Evolutionary conservation across 176 grass and related monocot species (phyloP), one percentile per base, ranked within the genome.

Genomic region (Secale cereale): DNA sequence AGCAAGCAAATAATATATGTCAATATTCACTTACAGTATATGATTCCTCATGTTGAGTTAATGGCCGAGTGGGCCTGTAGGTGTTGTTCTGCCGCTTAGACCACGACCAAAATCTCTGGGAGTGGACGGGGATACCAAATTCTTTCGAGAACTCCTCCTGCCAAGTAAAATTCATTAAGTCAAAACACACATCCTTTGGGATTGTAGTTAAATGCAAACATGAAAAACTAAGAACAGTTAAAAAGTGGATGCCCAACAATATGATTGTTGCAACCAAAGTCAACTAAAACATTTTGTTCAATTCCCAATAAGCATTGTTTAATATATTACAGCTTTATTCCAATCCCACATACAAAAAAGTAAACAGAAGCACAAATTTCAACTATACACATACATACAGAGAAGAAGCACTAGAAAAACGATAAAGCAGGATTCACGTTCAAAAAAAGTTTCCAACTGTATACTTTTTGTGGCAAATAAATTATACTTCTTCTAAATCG

Each of bases 71-170:
- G 7, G 87, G 92, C 77, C 92, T 88, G 75, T 78, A 90, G 25
- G 92, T 92, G 30, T 66, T 40, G 29, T 94, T 94, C 67, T 83
- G 85, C 36, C 92, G 87, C 82, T 88, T 94, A 61, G 90, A 82
- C 92, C 92, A 94, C 26, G 86, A 62, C 92, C 92, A 94, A 87
- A 94, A 94, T 28, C 92, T 85, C 70, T 92, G 92, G 80, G 61
- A 92, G 11, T 92, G 85, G 29, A 90, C 82, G 0, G 90, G 85
- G 63, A 94, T 90, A 59, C 87, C 74, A 77, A 83, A 88, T 83
- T 90, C 85, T 86, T 90, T 94, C 4, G 79, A 81, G 30, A 94
- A 73, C 56, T 92, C 92, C 32, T 74, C 90, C 92, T 94, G 85
- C 37, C 75, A 90, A 82, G 64, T 76, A 64, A 75, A 46, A 59